Conservation (phyloP, 164 flowering plant genomes). For the Kalanchoe fedtschenkoi region DNA sequence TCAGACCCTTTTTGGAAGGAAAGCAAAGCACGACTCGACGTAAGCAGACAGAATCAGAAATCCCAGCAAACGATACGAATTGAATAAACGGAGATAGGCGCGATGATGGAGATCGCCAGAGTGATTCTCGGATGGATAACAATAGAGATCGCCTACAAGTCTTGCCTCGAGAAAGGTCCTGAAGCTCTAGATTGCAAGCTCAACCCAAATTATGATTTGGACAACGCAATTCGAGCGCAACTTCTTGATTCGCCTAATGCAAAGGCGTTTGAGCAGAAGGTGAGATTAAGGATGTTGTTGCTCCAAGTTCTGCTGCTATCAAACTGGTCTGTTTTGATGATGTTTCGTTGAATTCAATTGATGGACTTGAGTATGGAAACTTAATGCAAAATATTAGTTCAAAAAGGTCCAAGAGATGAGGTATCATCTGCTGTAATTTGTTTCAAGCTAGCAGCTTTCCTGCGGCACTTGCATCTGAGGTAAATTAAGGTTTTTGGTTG, state of each 20-base stretch:
- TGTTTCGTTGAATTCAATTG: too few relatives aligned
- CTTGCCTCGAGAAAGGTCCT: slow-evolving; percentile 87
- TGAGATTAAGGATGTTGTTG: neutral
- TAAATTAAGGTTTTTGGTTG: too few relatives aligned
- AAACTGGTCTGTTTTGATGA: neutral
- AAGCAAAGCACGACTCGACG: too few relatives aligned
- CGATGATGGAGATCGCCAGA: slow-evolving; percentile 71
- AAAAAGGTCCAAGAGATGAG: too few relatives aligned
- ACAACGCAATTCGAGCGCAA: slow-evolving; percentile 51
- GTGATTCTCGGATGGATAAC: slow-evolving; percentile 73
- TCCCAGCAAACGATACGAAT: neutral
- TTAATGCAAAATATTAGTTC: too few relatives aligned
- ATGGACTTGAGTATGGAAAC: too few relatives aligned
- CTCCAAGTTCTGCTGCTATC: neutral
- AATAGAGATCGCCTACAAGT: slow-evolving; percentile 91
- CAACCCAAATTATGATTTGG: slow-evolving; percentile 86
- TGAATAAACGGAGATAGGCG: slow-evolving; percentile 38
- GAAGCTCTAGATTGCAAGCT: slow-evolving; percentile 83
- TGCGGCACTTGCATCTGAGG: too few relatives aligned
- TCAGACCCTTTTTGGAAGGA: too few relatives aligned
- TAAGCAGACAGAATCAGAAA: too few relatives aligned
- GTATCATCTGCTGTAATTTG: too few relatives aligned
- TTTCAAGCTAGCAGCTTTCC: too few relatives aligned
- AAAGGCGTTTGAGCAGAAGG: neutral
- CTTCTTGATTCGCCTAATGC: slow-evolving; percentile 25